phyloP scores from a whole-genome alignment of 257 asterid genomes.

The Ballota nigra region DNA sequence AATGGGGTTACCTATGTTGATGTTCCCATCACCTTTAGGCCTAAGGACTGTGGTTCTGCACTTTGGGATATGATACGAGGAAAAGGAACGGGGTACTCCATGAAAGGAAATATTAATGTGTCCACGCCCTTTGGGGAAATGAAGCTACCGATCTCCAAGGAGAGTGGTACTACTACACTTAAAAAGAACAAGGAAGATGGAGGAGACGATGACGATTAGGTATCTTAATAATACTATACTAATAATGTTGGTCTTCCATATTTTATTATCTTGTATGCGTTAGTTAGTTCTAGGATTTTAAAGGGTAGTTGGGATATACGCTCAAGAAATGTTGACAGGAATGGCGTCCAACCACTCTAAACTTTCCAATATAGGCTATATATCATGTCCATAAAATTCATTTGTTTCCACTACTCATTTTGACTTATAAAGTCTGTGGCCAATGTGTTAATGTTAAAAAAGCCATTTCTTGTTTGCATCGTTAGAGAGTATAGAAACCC shows the following conservation, averaged over 20 bases:
- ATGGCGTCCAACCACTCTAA: background rate
- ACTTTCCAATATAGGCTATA: background rate
- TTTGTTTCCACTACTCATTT: background rate
- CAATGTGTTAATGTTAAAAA: background rate
- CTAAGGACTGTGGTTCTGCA: slow-evolving; percentile 96
- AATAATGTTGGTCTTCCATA: background rate
- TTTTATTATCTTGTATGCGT: background rate
- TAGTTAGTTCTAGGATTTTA: background rate
- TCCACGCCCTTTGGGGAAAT: slow-evolving; percentile 90
- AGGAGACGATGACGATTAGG: slow-evolving; percentile 73
- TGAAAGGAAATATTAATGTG: slow-evolving; percentile 78
- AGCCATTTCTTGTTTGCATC: background rate
- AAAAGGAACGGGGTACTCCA: slow-evolving; percentile 75
- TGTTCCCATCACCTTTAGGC: slow-evolving; percentile 91
- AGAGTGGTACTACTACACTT: slow-evolving; percentile 81
- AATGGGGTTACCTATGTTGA: slow-evolving; percentile 59
- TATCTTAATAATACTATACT: slow-evolving; percentile 11
- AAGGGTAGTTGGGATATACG: background rate
- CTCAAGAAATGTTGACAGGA: background rate
- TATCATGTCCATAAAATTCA: background rate
- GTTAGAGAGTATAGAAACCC: background rate
- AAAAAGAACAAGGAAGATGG: slow-evolving; percentile 86
- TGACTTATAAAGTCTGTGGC: background rate
- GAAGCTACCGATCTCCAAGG: slow-evolving; percentile 89
- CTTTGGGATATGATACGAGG: slow-evolving; percentile 99